Conservation (phyloP, 75 land plant genomes). For the Pinus taeda region DNA sequence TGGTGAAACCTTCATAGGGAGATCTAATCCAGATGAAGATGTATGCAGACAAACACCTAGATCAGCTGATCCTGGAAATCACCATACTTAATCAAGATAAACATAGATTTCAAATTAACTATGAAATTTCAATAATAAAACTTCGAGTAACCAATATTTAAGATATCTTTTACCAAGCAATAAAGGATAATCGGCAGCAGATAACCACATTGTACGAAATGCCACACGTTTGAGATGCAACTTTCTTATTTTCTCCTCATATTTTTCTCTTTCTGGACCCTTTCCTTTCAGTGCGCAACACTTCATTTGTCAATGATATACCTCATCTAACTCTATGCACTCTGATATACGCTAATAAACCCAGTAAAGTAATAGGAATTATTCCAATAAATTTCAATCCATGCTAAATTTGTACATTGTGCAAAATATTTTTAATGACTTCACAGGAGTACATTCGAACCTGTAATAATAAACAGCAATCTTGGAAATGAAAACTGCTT, state of each 20-base stretch:
- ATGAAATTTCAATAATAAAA: neutral
- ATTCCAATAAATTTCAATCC: neutral
- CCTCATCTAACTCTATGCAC: neutral
- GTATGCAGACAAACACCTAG: slow-evolving; percentile 93
- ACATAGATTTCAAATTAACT: neutral
- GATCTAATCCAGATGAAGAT: slow-evolving; percentile 96
- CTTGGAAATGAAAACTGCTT: slow-evolving; percentile 65
- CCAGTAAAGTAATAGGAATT: too few relatives aligned
- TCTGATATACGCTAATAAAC: neutral
- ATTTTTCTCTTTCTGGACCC: slow-evolving; percentile 86
- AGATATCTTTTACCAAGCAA: slow-evolving; percentile 67
- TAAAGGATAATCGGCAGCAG: slow-evolving; percentile 90
- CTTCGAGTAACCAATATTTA: neutral
- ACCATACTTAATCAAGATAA: neutral
- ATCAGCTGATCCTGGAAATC: slow-evolving; percentile 86
- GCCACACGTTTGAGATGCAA: slow-evolving; percentile 79
- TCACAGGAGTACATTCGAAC: slow-evolving; percentile 18
- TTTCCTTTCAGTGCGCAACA: slow-evolving; percentile 50
- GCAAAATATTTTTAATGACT: neutral
- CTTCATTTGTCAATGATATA: slow-evolving; percentile 1
- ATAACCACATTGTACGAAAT: slow-evolving; percentile 95
- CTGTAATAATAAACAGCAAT: slow-evolving; percentile 82
- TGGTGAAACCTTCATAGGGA: slow-evolving; percentile 86
- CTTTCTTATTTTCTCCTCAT: slow-evolving; percentile 73
- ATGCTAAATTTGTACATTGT: neutral